phyloP scores from a whole-genome alignment of 129 eudicot genomes.

The Glebionis coronaria region DNA sequence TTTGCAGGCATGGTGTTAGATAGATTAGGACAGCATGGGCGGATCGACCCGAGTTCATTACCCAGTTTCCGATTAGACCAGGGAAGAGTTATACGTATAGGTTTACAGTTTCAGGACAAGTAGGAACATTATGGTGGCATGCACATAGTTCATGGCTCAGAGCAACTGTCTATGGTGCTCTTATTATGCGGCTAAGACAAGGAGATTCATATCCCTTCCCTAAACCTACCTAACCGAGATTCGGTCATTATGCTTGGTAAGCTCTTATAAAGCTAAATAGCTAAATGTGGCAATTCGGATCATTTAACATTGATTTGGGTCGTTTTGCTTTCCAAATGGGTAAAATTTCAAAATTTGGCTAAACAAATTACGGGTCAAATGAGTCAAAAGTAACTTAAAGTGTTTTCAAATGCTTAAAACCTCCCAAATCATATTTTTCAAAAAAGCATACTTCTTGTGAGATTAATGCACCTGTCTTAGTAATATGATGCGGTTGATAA shows the following conservation, averaged over 20 bases:
- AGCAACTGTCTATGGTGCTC: slow-evolving; percentile 91
- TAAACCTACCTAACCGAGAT: slow-evolving; percentile 75
- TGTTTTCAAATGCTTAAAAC: not conserved
- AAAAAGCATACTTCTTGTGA: not conserved
- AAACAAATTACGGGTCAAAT: no score
- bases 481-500: slow-evolving; percentile 23
- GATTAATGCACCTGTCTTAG: not conserved
- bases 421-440: not conserved
- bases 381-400: not conserved
- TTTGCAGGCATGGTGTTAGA: slow-evolving; percentile 80
- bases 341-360: not conserved
- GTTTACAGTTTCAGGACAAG: slow-evolving; percentile 79
- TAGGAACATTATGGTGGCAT: slow-evolving; percentile 98
- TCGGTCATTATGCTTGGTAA: slow-evolving; percentile 73
- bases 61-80: slow-evolving; percentile 93
- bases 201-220: slow-evolving; percentile 73
- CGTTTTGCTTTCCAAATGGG: no score
- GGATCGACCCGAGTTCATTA: slow-evolving; percentile 90
- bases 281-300: no score
- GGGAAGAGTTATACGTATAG: slow-evolving; percentile 82
- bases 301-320: not conserved
- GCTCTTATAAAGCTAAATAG: not conserved
- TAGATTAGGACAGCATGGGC: slow-evolving; percentile 91
- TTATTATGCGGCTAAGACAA: slow-evolving; percentile 64
- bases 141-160: slow-evolving; percentile 97